phyloP scores from a whole-genome alignment of 805 yeast species.

The Zygoascus bituminiphila region DNA sequence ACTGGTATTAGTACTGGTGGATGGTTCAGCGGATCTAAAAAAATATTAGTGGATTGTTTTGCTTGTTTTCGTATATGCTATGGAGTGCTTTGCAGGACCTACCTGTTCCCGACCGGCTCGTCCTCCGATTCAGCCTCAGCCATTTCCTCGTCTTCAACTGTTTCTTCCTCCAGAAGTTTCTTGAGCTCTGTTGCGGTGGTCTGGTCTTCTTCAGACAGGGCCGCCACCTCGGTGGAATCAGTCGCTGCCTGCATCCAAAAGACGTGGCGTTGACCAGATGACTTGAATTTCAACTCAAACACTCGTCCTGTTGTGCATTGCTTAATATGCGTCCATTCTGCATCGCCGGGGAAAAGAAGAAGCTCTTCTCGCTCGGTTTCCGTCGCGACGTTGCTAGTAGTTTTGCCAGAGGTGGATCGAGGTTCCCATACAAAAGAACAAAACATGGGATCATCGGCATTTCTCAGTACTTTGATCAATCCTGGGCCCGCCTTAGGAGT shows the following conservation, averaged over 20 bases:
- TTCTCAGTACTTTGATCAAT: conserved; percentile 47
- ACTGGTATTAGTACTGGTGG: background rate
- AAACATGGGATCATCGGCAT: conserved; percentile 64
- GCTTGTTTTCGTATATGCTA: background rate
- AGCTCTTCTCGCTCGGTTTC: conserved; percentile 39
- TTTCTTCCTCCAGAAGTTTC: conserved; percentile 38
- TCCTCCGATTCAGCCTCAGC: background rate
- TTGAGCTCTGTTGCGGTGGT: conserved; percentile 41
- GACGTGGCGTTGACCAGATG: conserved; percentile 49
- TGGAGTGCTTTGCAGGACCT: background rate
- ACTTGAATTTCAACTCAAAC: conserved; percentile 53
- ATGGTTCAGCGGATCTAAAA: no score
- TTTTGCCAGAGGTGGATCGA: conserved; percentile 30
- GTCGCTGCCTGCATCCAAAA: conserved; percentile 70
- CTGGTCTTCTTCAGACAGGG: conserved; percentile 52
- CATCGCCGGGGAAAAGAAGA: conserved; percentile 78
- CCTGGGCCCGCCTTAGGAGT: conserved; percentile 71
- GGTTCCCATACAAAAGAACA: conserved; percentile 69
- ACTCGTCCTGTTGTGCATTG: conserved; percentile 75
- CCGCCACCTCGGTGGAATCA: conserved; percentile 44
- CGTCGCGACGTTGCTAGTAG: conserved; percentile 18
- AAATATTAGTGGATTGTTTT: background rate
- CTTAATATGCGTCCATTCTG: conserved; percentile 59
- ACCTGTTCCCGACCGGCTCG: background rate
- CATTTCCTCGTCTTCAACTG: conserved; percentile 13